Conservation (phyloP, 805 yeast genomes). For the Pichia sporocuriosa region DNA sequence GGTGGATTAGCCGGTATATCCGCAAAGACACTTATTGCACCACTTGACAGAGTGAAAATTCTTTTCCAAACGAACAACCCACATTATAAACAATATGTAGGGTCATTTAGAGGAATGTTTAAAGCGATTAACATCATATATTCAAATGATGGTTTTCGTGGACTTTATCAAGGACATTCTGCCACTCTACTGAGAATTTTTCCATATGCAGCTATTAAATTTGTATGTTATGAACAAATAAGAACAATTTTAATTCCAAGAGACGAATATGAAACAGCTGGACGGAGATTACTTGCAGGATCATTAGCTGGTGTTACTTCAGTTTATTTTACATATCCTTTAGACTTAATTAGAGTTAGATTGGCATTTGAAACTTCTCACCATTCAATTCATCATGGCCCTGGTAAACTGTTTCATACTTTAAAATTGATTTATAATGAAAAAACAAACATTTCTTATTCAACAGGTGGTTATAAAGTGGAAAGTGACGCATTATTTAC, state of each 20-base stretch:
- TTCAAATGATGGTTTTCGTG: slow-evolving; percentile 61
- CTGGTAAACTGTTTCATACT: slow-evolving; percentile 29
- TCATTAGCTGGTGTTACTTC: slow-evolving; percentile 83
- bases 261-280: slow-evolving; percentile 68
- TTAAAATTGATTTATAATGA: slow-evolving; percentile 29
- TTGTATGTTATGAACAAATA: slow-evolving; percentile 92
- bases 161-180: slow-evolving; percentile 92
- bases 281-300: slow-evolving; percentile 79
- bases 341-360: slow-evolving; percentile 84
- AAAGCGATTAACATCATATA: slow-evolving; percentile 66
- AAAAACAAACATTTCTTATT: slow-evolving; percentile 26
- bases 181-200: slow-evolving; percentile 86
- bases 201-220: slow-evolving; percentile 96
- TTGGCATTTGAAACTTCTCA: slow-evolving; percentile 77
- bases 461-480: slow-evolving; percentile 24
- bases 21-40: slow-evolving; percentile 95
- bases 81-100: slow-evolving; percentile 71
- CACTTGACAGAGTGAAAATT: slow-evolving; percentile 90
- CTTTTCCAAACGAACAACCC: slow-evolving; percentile 94
- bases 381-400: slow-evolving; percentile 20
- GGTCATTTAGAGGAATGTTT: slow-evolving; percentile 69
- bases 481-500: slow-evolving; percentile 27
- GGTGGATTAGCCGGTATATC: slow-evolving; percentile 95
- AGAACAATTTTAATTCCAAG: slow-evolving; percentile 72
- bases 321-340: slow-evolving; percentile 85